phyloP scores from a whole-genome alignment of 192 early-diverging fungal species.

The Dissophora globulifera region DNA sequence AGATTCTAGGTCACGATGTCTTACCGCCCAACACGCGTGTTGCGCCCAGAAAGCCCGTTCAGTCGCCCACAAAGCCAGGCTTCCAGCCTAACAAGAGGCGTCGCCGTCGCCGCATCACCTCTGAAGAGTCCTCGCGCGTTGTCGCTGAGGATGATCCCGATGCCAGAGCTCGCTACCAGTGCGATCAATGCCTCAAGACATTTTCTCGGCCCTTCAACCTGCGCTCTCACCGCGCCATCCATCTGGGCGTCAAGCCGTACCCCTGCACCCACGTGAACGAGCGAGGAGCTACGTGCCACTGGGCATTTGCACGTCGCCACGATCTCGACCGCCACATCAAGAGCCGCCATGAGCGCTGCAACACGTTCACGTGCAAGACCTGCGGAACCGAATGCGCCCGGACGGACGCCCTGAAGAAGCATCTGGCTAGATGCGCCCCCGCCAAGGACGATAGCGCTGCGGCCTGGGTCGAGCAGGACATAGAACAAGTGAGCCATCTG shows the following conservation, averaged over 20 bases:
- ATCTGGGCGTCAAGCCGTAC: conserved; percentile 69
- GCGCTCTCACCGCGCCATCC: conserved; percentile 71
- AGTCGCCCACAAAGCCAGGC: conserved; percentile 47
- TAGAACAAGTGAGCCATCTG: conserved; percentile 55
- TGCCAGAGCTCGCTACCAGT: conserved; percentile 38
- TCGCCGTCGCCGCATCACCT: conserved; percentile 46
- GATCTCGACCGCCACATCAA: conserved; percentile 81
- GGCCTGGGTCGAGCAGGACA: conserved; percentile 5
- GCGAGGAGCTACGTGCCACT: conserved; percentile 62
- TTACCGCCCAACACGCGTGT: conserved; percentile 14
- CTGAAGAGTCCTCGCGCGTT: conserved; percentile 35
- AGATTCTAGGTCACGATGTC: conserved; percentile 32
- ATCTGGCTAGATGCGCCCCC: conserved; percentile 7
- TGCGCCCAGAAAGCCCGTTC: conserved; percentile 39
- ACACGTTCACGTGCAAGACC: conserved; percentile 25
- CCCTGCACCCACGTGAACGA: conserved; percentile 53
- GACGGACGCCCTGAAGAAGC: conserved; percentile 42
- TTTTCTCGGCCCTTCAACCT: conserved; percentile 81
- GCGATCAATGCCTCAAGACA: conserved; percentile 54
- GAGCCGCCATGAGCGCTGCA: conserved; percentile 23
- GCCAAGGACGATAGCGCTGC: not conserved
- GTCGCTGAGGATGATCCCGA: conserved; percentile 30
- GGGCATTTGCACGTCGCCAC: conserved; percentile 85
- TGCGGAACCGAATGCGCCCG: conserved; percentile 31
- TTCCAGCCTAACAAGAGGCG: conserved; percentile 30